These are phyloP conservation scores for Dictyostelium brefeldianum DNA, from an alignment of 78 protist species.

Conservation along the genomic window DNA sequence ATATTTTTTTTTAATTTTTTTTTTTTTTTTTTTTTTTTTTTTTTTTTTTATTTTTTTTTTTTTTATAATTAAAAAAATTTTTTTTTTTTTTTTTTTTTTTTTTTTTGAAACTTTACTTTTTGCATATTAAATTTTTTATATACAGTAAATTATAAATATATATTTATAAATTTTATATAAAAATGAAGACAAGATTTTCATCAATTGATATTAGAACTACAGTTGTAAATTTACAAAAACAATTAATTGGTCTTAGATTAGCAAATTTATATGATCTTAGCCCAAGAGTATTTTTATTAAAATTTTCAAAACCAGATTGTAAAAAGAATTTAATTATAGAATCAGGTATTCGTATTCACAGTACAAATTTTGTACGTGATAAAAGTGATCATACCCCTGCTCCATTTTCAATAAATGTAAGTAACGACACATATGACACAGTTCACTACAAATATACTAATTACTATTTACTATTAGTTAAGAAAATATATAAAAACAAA, in stretches of 20 bases:
- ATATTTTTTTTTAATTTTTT: too few species aligned
- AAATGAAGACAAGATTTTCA: conserved; percentile 79
- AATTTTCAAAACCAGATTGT: conserved; percentile 72
- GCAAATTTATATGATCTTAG: conserved; percentile 94
- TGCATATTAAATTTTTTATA: background rate
- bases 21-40: background rate
- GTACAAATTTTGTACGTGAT: conserved; percentile 89
- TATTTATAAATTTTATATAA: background rate
- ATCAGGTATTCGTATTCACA: conserved; percentile 94
- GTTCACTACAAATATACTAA: too few species aligned
- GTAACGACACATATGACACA: background rate
- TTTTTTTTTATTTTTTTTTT: background rate
- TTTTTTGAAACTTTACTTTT: background rate
- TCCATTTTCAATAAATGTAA: conserved; percentile 67
- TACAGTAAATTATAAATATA: conserved; percentile 16
- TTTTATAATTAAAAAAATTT: too few species aligned
- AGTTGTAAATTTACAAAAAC: conserved; percentile 55
- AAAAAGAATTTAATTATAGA: conserved; percentile 88
- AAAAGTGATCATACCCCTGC: conserved; percentile 90
- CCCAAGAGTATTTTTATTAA: conserved; percentile 87
- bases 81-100: background rate
- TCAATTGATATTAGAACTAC: conserved; percentile 82
- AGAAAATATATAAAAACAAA: conserved; percentile 94
- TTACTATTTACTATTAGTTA: conserved; percentile 48
- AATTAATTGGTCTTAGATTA: conserved; percentile 75